These are phyloP conservation scores for Murraya koenigii DNA, from an alignment of 345 rosid genomes.

Conservation along the genomic window DNA sequence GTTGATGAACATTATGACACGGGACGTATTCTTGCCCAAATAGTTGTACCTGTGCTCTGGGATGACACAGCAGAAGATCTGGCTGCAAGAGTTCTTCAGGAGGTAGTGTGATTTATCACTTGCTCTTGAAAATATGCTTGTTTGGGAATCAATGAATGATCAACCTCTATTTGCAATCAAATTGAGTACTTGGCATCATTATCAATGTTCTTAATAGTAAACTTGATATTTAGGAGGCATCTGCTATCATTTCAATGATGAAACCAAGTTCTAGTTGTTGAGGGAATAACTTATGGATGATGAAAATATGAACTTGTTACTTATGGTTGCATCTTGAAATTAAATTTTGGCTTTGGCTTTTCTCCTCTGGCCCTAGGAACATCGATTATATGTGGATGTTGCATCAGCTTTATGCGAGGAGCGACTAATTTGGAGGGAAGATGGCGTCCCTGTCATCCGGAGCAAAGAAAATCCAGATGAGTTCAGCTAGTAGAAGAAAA, in stretches of 20 bases:
- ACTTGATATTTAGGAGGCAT: neutral
- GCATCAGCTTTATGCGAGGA: constrained; percentile 64
- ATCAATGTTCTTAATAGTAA: neutral
- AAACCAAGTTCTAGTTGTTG: neutral
- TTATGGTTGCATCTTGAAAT: neutral
- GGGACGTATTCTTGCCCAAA: constrained; percentile 85
- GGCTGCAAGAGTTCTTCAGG: constrained; percentile 74
- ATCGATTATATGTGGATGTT: constrained; percentile 69
- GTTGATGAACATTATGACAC: constrained; percentile 91
- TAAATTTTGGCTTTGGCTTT: neutral
- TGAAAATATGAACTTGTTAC: neutral
- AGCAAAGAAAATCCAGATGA: constrained; percentile 50
- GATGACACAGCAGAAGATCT: constrained; percentile 69
- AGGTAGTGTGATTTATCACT: constrained; percentile 36
- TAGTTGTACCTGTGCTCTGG: constrained; percentile 60
- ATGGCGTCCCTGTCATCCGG: constrained; percentile 73
- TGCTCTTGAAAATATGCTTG: neutral
- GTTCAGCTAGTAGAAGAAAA: constrained; percentile 27
- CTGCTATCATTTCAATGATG: neutral
- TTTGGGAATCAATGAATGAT: neutral
- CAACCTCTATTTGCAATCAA: neutral
- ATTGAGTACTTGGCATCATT: neutral
- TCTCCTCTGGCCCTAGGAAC: constrained; percentile 50
- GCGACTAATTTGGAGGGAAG: constrained; percentile 77
- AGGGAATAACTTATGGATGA: neutral